Evolutionary conservation across 495 filamentous ascomycete species (phyloP), one percentile per base, ranked within the genome.

Genomic region (Corynascus novoguineensis): DNA sequence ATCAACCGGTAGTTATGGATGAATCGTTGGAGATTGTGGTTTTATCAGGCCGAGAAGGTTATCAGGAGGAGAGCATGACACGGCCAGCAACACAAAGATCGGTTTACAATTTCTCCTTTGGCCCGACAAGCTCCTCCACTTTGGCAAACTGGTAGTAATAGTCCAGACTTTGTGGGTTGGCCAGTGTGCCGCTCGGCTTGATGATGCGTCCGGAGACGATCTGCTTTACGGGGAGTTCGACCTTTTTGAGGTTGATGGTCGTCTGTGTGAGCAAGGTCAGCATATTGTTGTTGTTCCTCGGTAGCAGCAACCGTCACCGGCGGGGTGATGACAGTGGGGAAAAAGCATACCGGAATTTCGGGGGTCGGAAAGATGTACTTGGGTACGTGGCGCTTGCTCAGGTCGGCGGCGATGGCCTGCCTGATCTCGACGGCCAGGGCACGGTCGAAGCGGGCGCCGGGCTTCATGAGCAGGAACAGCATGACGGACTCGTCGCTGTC

Each of bases 191-290:
- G 51, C 83, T 87, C 0, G 88, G 81, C 73, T 87, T 87, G 68
- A 93, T 82, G 54, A 72, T 78, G 58, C 83, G 81, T 0, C 89
- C 89, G 0, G 81, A 88, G 1, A 93, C 83, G 53, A 92, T 90
- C 70, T 89, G 86, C 75, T 91, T 93, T 24, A 93, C 86, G 2
- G 89, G 87, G 10, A 93, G 65, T 64, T 93, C 89, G 21, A 93
- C 88, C 68, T 93, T 93, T 67, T 92, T 93, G 19, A 87, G 66
- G 68, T 92, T 93, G 53, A 93, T 83, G 6, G 89, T 92, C 1
- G 83, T 87, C 85, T 89, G 60, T 19, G 17, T 8, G 14, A 24
- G 1, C n/a, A 5, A 24, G 4, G 15, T 19, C 12, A 35, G 29
- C 6, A 35, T 0, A n/a, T 14, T n/a, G n/a, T n/a, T n/a, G n/a